Evolutionary conservation across 805 yeast species (phyloP).

Genomic region (Metschnikowia kofuensis): DNA sequence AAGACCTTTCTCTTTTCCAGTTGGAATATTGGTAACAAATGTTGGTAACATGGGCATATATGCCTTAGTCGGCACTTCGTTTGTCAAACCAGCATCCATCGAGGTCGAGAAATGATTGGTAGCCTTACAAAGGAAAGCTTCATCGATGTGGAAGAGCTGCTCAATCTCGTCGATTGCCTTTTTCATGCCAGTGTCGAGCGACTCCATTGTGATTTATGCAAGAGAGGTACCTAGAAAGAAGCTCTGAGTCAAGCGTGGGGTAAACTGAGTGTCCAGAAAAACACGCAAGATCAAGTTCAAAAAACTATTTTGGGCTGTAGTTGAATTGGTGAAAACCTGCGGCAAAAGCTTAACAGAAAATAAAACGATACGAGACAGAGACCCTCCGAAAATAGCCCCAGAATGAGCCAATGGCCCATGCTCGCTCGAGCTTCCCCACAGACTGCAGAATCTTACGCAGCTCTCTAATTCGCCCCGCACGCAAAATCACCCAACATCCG

Average conservation of each 20-base stretch:
- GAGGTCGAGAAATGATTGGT: slow-evolving; percentile 56
- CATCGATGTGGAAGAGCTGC: slow-evolving; percentile 39
- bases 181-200: slow-evolving; percentile 3
- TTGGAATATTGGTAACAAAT: slow-evolving; percentile 79
- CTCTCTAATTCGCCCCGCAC: not conserved
- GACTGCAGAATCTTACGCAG: not conserved
- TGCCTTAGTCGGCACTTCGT: slow-evolving; percentile 40
- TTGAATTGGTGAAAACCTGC: too few species aligned
- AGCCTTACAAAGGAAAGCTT: slow-evolving; percentile 43
- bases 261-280: too few species aligned
- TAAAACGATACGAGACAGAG: not conserved
- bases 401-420: not conserved
- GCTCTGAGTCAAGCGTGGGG: too few species aligned
- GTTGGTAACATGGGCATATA: slow-evolving; percentile 88
- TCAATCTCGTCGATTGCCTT: slow-evolving; percentile 35
- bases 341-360: too few species aligned
- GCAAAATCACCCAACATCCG: not conserved
- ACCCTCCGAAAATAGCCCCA: not conserved
- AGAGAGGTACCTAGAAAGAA: too few species aligned
- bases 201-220: not conserved
- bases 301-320: too few species aligned
- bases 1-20: slow-evolving; percentile 80
- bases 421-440: slow-evolving; percentile 3
- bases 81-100: slow-evolving; percentile 57
- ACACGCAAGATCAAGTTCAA: too few species aligned